phyloP scores from a whole-genome alignment of 768 basidiomycete species.

The Serendipita vermifera region DNA sequence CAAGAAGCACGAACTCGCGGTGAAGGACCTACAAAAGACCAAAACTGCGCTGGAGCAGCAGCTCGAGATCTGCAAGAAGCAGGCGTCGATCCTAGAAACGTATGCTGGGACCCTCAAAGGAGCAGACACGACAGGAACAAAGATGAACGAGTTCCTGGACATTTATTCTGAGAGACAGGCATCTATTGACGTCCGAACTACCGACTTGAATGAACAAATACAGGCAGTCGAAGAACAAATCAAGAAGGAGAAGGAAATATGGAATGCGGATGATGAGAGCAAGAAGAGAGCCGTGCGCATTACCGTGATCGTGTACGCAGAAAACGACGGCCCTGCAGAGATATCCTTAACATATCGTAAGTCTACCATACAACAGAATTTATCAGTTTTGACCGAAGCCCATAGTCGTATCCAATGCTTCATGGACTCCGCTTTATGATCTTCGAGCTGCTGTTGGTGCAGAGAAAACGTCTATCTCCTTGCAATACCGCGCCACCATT shows the following conservation, averaged over 20 bases:
- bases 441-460: slow-evolving; percentile 35
- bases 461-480: slow-evolving; percentile 30
- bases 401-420: slow-evolving; percentile 35
- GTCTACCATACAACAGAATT: too few species aligned
- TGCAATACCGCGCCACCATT: slow-evolving; percentile 45
- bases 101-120: slow-evolving; percentile 35
- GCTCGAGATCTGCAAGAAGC: slow-evolving; percentile 26
- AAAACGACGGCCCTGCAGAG: slow-evolving; percentile 26
- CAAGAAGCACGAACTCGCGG: neutral
- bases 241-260: slow-evolving; percentile 24
- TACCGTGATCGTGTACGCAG: slow-evolving; percentile 32
- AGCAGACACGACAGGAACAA: slow-evolving; percentile 19
- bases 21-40: slow-evolving; percentile 4
- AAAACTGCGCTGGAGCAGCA: neutral
- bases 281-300: slow-evolving; percentile 22
- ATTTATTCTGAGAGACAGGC: slow-evolving; percentile 16
- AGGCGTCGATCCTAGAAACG: slow-evolving; percentile 30
- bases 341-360: slow-evolving; percentile 43
- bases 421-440: slow-evolving; percentile 46
- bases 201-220: slow-evolving; percentile 8
- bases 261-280: slow-evolving; percentile 10
- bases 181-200: slow-evolving; percentile 8
- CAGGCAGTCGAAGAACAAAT: slow-evolving; percentile 10
- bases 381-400: neutral
- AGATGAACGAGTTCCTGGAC: slow-evolving; percentile 30